Conservation (phyloP, 805 yeast species). For the Suhomyces sp. region DNA sequence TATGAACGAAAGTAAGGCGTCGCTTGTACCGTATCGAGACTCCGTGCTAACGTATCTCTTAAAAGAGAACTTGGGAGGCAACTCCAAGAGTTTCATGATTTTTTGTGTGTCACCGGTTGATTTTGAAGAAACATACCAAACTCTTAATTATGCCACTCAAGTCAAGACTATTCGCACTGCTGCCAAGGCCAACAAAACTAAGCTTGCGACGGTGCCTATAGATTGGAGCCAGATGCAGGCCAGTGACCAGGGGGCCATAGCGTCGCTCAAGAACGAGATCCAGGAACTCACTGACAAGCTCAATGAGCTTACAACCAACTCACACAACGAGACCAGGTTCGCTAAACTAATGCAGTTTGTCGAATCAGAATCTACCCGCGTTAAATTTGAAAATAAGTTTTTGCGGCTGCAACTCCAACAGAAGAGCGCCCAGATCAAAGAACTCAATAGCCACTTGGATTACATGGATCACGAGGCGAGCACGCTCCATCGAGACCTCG, state of each 20-base stretch:
- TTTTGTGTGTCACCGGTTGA: slow-evolving; percentile 82
- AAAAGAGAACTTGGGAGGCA: slow-evolving; percentile 76
- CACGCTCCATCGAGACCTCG: slow-evolving; percentile 2
- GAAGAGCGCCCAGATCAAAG: slow-evolving; percentile 19
- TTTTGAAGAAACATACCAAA: slow-evolving; percentile 72
- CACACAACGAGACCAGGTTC: slow-evolving; percentile 7
- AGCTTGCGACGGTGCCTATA: slow-evolving; percentile 24
- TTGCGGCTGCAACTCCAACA: slow-evolving; percentile 21
- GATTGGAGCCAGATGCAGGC: slow-evolving; percentile 31
- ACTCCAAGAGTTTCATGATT: slow-evolving; percentile 84
- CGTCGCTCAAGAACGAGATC: slow-evolving; percentile 31
- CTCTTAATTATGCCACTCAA: slow-evolving; percentile 73
- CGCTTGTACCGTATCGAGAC: slow-evolving; percentile 68
- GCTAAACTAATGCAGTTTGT: slow-evolving; percentile 28
- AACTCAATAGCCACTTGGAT: slow-evolving; percentile 21
- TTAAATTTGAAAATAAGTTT: slow-evolving; percentile 35
- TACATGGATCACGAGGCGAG: slow-evolving; percentile 20
- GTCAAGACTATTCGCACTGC: slow-evolving; percentile 66
- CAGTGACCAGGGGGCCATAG: slow-evolving; percentile 25
- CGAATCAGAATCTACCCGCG: slow-evolving; percentile 28
- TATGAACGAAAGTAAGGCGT: slow-evolving; percentile 18
- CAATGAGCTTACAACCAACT: slow-evolving; percentile 9
- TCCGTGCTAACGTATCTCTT: slow-evolving; percentile 72
- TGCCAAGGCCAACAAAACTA: slow-evolving; percentile 47
- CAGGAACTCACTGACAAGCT: slow-evolving; percentile 26